Base-by-base conservation (phyloP, 2,329 filamentous ascomycete species). In the Didymosphaeria variabile region DNA sequence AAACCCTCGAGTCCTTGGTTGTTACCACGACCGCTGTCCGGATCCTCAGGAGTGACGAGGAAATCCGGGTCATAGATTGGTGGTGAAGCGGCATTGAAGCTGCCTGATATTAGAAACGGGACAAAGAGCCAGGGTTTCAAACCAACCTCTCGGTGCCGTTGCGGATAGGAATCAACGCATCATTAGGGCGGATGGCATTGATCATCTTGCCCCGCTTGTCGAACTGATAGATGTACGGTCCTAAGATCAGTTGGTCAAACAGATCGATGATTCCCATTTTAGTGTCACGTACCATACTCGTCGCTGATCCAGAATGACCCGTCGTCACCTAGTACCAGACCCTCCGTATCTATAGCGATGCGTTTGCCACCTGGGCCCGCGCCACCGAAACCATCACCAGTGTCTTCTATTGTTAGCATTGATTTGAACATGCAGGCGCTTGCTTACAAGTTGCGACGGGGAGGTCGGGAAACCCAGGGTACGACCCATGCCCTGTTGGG, bases 1-100 rank as follows among this genome's bases (percentile, higher is more conserved):
- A 93, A 77, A 0, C 87, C 90, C 76, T 93, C 90, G 52, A 92
- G 86, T n/a, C 90, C 90, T 72, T 91, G 89, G 75, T 93, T 93
- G 75, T 93, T 92, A 57, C 84, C 81, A 21, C 90, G 85, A 13
- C 90, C 90, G 0, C 84, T 84, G 1, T 83, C 81, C 0, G 88
- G 87, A 64, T 90, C 81, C 15, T 79, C 81, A 0, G 90, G 90
- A 2, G 74, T 77, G 2, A 86, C 82, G 10, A 78, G 72, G 17
- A 82, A 71, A 15, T 81, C 73, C 0, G 81, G 80, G 55, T 87
- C 74, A 70, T 90, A 91, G 52, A 85, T 79, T 3, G 89, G 88
- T 0, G 90, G 85, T 13, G 85, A 88, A 67, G 88, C 83, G 12
- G 90, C 85, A 55, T 84, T 86, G 81, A 91, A 92, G 67, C 86